Evolutionary conservation across 148 eudicot genomes (phyloP), one percentile per base, ranked within the genome.

Genomic region (Vaccinium macrocarpon): DNA sequence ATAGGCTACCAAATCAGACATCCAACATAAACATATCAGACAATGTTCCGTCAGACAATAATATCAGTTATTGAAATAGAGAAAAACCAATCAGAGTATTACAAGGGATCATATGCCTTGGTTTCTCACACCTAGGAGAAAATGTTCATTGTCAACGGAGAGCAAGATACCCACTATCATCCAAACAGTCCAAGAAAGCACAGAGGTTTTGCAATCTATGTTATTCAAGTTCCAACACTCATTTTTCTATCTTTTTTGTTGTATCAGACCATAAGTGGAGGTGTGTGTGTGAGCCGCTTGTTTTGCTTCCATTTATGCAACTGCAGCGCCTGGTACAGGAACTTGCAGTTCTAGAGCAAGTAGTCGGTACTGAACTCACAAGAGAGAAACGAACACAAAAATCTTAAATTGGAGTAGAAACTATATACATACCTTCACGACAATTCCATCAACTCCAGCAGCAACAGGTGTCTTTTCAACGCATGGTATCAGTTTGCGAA

Each of bases 381-480:
- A 56, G 42, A 55, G 52, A 80, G 51, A 80, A 56, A 21, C 25
- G 12, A 52, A 73, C 21, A 19, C 52, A 25, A 14, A 79, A 27
- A 71, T 48, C 71, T 11, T 32, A 42, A n/a, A n/a, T 25, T 82
- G 21, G 53, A 78, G 49, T 35, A 79, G 42, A 21, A 55, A 42
- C 32, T 49, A 27, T 35, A 68, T 21, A 0, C 25, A 8, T 76
- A 97, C 98, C 94, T 97, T 98, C 99, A 97, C 94, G 90, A 94
- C 95, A 78, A 97, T 90, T 32, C 99, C 99, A 84, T 95, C 98
- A 66, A 97, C 96, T 82, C 99, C 99, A 57, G n/a, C n/a, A n/a
- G n/a, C n/a, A n/a, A n/a, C n/a, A n/a, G n/a, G n/a, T n/a, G n/a
- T n/a, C n/a, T n/a, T n/a, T n/a, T n/a, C n/a, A n/a, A n/a, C n/a